Evolutionary conservation across 2,329 filamentous ascomycete genomes (phyloP).

Genomic region (Aspergillus sp.): DNA sequence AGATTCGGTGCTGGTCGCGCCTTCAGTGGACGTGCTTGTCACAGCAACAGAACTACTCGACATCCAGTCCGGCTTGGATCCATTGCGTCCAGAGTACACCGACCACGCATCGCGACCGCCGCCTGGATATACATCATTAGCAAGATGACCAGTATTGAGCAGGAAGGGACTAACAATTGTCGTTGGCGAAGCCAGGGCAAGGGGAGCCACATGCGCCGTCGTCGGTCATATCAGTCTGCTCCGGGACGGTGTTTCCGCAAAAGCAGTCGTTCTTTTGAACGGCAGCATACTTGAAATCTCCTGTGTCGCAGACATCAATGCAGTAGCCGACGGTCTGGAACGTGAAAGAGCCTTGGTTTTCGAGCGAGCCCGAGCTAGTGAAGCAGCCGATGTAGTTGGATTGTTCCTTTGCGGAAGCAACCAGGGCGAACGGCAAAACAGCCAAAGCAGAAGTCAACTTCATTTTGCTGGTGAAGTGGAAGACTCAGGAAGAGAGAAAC

Average conservation of each 20-base stretch:
- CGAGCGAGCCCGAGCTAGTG: not conserved
- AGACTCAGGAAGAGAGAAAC: not conserved
- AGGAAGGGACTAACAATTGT: not conserved
- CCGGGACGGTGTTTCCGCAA: not conserved
- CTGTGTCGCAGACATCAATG: not conserved
- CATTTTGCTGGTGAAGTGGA: not conserved
- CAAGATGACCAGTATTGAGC: rapidly evolving
- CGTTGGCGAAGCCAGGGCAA: not conserved
- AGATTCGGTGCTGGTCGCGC: not conserved
- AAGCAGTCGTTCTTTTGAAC: not conserved
- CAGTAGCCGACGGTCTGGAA: not conserved
- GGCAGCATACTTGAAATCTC: not conserved
- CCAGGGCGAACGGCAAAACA: not conserved
- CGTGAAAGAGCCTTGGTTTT: not conserved
- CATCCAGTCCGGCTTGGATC: not conserved
- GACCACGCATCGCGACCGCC: not conserved
- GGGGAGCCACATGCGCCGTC: not conserved
- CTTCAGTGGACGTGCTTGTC: not conserved
- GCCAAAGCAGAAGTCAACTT: not conserved
- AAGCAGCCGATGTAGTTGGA: not conserved
- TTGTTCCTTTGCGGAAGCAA: not conserved
- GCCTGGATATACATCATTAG: not conserved
- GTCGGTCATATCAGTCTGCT: not conserved
- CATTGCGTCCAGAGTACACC: not conserved
- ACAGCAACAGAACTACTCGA: not conserved